Evolutionary conservation across 305 asterid genomes (phyloP).

Genomic region (Caryopteris hybrid): DNA sequence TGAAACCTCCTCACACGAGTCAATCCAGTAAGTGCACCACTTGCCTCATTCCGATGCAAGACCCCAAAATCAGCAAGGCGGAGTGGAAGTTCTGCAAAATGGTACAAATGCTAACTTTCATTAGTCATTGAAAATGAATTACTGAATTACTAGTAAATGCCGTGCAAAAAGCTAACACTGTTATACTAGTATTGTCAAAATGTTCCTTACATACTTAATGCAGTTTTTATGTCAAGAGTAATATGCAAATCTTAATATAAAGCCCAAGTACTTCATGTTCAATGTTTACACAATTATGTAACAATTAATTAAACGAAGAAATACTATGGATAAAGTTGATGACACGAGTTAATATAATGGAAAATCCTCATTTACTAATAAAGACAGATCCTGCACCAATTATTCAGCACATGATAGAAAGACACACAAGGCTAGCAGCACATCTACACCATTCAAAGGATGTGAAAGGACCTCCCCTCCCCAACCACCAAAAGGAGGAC

Average conservation of each 20-base stretch:
- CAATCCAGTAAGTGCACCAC: constrained; percentile 97
- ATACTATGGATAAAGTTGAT: not conserved
- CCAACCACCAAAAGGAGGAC: too few relatives aligned
- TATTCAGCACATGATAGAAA: not conserved
- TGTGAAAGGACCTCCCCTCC: not conserved
- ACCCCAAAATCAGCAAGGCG: constrained; percentile 97
- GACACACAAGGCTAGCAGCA: not conserved
- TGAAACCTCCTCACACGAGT: constrained; percentile 97
- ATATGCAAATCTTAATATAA: not conserved
- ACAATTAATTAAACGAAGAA: not conserved
- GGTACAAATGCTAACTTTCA: constrained; percentile 9
- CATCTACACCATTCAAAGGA: not conserved
- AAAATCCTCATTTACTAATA: not conserved
- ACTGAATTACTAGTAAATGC: not conserved
- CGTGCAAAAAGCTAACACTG: not conserved
- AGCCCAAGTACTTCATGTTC: not conserved
- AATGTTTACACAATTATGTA: not conserved
- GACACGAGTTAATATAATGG: not conserved
- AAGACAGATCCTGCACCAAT: not conserved
- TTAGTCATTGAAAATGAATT: not conserved
- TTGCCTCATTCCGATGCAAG: constrained; percentile 93
- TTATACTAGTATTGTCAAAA: not conserved
- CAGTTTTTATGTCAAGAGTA: not conserved
- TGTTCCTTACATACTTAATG: not conserved
- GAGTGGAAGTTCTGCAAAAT: constrained; percentile 82